Evolutionary conservation across 306 rosid genomes (phyloP), one percentile per base, ranked within the genome.

Genomic region (Oemleria cerasiformis): DNA sequence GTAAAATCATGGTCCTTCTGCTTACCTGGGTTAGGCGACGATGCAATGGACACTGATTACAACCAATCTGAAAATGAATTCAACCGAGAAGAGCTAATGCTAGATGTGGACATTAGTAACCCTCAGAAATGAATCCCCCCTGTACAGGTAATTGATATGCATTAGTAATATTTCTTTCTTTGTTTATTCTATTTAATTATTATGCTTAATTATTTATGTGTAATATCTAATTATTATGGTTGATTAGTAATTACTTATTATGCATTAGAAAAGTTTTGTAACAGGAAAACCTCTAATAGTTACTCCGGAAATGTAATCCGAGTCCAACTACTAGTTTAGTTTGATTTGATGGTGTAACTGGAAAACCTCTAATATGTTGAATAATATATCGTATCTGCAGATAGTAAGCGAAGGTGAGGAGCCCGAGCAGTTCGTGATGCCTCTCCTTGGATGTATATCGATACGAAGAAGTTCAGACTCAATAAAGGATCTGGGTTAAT

Each of bases 1-100:
- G 90, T 78, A 70, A 80, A 89, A 58, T 87, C 97, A 39, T 53
- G 73, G 76, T 88, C 97, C 38, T 82, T 92, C 73, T 80, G 86
- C 48, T 71, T 82, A 69, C 86, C 90, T 19, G 81, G 78, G 75
- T 21, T 79, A 36, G 89, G 86, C 15, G 85, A 77, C 75, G 79
- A 85, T 73, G 56, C 47, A 76, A 79, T 78, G 87, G 88, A 81
- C 49, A 75, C 50, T 68, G 81, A 62, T 67, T 73, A 59, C 87
- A 81, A 71, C 74, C 83, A 77, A 78, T 70, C 75, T 19, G 82
- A 77, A 78, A 62, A 56, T 53, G 85, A 54, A 76, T 68, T 67
- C 76, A 67, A 70, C 57, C 54, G 59, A 30, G 87, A 82, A 68
- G 81, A 70, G 78, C 43, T 76, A 23, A 80, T 70, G 65, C 58